Percentiles rank a stretch among this genome's conserved stretches.
These are phyloP conservation scores for Phaeolepiota aurea DNA, from an alignment of 768 basidiomycete genomes.

Conservation along the genomic window DNA sequence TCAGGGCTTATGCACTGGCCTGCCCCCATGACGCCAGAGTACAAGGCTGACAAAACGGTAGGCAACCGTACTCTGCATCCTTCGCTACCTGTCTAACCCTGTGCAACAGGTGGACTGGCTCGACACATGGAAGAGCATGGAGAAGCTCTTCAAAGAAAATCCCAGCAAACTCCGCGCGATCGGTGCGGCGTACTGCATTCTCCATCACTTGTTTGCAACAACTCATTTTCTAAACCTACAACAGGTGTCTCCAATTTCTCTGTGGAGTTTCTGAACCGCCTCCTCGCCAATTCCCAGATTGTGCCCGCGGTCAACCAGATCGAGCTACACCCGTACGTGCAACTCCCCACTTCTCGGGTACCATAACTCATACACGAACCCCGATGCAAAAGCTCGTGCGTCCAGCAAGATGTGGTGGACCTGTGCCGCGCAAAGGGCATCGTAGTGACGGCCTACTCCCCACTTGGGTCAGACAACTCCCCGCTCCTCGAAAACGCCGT, in stretches of 20 bases:
- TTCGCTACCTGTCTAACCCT: not conserved
- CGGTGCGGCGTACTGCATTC: slow-evolving; percentile 25
- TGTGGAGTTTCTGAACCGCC: slow-evolving; percentile 49
- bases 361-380: not conserved
- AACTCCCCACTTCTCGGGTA: not conserved
- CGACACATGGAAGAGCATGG: slow-evolving; percentile 77
- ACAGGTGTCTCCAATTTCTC: slow-evolving; percentile 67
- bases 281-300: slow-evolving; percentile 48
- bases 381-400: slow-evolving; percentile 35
- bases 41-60: slow-evolving; percentile 41
- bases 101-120: slow-evolving; percentile 48
- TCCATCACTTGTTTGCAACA: not conserved
- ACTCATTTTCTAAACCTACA: not conserved
- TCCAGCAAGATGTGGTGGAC: slow-evolving; percentile 56
- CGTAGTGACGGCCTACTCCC: slow-evolving; percentile 69
- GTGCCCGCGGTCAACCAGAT: slow-evolving; percentile 78
- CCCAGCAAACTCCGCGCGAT: slow-evolving; percentile 74
- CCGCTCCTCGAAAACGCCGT: slow-evolving; percentile 56
- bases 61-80: slow-evolving; percentile 2
- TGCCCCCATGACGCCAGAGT: slow-evolving; percentile 55
- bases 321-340: slow-evolving; percentile 57
- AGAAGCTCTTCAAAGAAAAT: slow-evolving; percentile 52
- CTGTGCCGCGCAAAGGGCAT: slow-evolving; percentile 61
- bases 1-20: slow-evolving; percentile 81
- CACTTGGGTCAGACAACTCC: slow-evolving; percentile 64